Percentiles rank a stretch among this genome's conserved stretches.
Conservation (phyloP, 352 stramenopile species). For the Phytophthora ohioensis region DNA sequence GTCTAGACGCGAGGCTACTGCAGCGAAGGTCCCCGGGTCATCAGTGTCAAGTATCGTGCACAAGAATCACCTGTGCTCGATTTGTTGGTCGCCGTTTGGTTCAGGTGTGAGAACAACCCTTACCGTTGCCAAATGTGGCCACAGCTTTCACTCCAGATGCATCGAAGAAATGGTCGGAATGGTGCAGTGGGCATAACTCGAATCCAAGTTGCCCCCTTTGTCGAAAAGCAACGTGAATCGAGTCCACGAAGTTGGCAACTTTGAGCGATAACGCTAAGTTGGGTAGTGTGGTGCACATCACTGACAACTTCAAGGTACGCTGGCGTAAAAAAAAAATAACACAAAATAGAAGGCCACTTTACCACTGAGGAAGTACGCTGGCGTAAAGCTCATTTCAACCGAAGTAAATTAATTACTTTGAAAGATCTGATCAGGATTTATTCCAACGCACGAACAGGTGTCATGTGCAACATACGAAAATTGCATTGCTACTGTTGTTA, state of each 20-base stretch:
- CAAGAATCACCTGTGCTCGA: constrained; percentile 6
- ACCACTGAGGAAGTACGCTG: no score
- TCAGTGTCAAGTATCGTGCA: neutral
- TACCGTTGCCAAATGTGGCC: constrained; percentile 2
- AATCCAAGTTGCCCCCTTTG: constrained; percentile 7
- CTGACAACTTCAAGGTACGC: no score
- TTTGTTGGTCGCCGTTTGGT: constrained; percentile 11
- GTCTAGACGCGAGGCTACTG: neutral
- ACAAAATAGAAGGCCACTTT: no score
- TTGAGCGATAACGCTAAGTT: no score
- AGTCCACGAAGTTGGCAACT: neutral
- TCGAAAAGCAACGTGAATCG: neutral
- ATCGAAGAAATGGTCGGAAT: constrained; percentile 5
- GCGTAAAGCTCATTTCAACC: no score
- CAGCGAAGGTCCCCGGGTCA: neutral
- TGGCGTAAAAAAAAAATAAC: no score
- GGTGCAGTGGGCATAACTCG: neutral
- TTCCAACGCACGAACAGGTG: no score
- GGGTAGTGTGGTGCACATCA: no score
- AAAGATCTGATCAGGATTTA: no score
- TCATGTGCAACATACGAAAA: no score
- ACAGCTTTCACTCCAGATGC: constrained; percentile 9
- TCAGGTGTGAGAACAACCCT: neutral
- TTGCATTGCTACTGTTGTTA: no score
- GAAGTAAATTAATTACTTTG: no score